Evolutionary conservation across 768 basidiomycete species (phyloP), one percentile per base, ranked within the genome.

Genomic region (Arthromyces matolae): DNA sequence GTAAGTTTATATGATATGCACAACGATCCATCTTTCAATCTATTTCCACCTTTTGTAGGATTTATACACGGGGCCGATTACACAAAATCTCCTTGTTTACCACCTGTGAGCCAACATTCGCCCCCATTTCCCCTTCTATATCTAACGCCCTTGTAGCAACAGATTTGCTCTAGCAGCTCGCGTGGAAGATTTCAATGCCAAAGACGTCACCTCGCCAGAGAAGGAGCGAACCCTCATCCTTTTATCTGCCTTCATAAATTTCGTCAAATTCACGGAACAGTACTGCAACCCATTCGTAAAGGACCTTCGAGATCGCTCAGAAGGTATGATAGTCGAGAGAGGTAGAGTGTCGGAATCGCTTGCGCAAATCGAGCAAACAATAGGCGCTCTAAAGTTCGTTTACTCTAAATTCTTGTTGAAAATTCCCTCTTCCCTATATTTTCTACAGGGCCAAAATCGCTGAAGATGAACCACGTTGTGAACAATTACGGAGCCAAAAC

Each of bases 191-290:
- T 93, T 95, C 63, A 83, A 75, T 52, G 71, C 87, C 44, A 80
- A 73, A 54, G 93, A 96, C 54, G 64, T 95, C 14, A 73, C 74
- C 46, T 75, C 71, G 37, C 93, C 93, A 1, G 85, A 89, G 7
- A 69, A 80, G 22, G 78, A 84, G 33, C 83, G 93, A 23, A 89
- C 91, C 0, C 75, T 85, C 23, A 73, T 78, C 43, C 72, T 88
- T 32, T 78, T 96, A 53, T 90, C 89, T 28, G 91, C 87, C 2
- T 87, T 95, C 56, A 89, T 94, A 72, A 96, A 96, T 67, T 91
- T 94, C 63, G 80, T 92, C 65, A 91, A 90, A 65, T 95, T 93
- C 64, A 84, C 83, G 12, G 87, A 84, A 55, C 86, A 90, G 55
- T 73, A 70, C 50, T 83, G 81, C 56, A 73, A 78, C 32, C 64